A percentile compares a stretch with the other conserved stretches of the same genome.
These are phyloP conservation scores for Rubus parviflorus DNA, from an alignment of 306 rosid genomes.

Conservation along the genomic window DNA sequence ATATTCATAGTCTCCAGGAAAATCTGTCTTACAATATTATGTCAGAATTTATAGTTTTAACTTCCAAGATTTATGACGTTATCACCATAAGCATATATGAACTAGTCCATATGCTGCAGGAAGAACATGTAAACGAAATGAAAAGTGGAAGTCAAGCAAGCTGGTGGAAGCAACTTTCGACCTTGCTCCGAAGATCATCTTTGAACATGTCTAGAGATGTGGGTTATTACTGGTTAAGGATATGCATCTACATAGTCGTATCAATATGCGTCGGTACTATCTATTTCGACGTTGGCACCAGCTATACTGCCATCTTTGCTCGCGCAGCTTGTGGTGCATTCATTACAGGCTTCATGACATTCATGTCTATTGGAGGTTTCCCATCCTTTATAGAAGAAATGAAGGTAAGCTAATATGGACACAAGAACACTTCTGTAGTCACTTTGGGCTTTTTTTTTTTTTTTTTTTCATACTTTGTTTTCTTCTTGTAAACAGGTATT, in stretches of 20 bases:
- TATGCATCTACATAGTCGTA: conserved; percentile 71
- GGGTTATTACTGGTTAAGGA: conserved; percentile 98
- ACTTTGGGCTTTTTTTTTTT: not conserved
- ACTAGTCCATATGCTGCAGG: conserved; percentile 42
- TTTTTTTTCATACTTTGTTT: not conserved
- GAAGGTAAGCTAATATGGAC: conserved; percentile 53
- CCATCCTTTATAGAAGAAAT: conserved; percentile 94
- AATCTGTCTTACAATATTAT: not conserved
- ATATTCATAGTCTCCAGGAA: not conserved
- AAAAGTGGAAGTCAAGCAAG: conserved; percentile 65
- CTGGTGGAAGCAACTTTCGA: conserved; percentile 82
- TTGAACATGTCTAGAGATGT: conserved; percentile 94
- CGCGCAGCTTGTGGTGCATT: conserved; percentile 96
- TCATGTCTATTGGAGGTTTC: conserved; percentile 98
- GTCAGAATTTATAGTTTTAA: not conserved
- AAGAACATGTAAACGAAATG: conserved; percentile 43
- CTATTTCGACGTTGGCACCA: conserved; percentile 70
- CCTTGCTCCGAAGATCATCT: conserved; percentile 74
- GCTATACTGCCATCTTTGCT: conserved; percentile 91
- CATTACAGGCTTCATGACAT: conserved; percentile 94
- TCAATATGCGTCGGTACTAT: conserved; percentile 93
- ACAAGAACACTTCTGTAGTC: not conserved
- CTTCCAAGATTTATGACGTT: not conserved
- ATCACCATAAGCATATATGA: not conserved
- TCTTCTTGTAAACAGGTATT: conserved; percentile 62